These are phyloP conservation scores for Xylaria sp. DNA, from an alignment of 2,329 filamentous ascomycete genomes.

Conservation along the genomic window DNA sequence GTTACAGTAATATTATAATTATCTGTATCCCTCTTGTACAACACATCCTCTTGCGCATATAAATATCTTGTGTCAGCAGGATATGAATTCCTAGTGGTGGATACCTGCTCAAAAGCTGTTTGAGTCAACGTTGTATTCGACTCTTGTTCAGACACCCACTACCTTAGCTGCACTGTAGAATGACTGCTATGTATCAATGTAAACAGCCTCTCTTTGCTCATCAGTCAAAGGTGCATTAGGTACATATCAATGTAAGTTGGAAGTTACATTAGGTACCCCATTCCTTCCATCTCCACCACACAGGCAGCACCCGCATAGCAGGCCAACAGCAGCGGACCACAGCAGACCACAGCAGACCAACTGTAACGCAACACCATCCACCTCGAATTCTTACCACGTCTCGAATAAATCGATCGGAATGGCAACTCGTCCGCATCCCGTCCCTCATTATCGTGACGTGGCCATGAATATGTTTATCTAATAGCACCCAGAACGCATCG, in stretches of 20 bases:
- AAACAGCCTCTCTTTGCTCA: no score
- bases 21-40: not conserved
- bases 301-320: slow-evolving; percentile 16
- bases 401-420: not conserved
- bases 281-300: slow-evolving; percentile 21
- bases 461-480: slow-evolving; percentile 9
- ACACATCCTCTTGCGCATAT: no score
- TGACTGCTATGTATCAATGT: no score
- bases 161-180: no score
- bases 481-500: not conserved
- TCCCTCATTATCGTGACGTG: not conserved
- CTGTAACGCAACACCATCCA: not conserved
- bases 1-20: not conserved
- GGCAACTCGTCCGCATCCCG: not conserved
- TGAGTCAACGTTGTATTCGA: no score
- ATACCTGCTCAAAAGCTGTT: no score
- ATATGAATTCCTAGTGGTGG: no score
- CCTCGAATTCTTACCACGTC: not conserved
- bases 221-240: no score
- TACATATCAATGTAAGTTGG: no score
- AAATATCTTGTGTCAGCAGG: not conserved
- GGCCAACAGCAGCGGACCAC: not conserved
- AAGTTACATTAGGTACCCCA: not conserved
- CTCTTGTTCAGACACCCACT: no score
- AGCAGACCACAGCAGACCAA: not conserved